phyloP scores from a whole-genome alignment of 208 protist species.

The Leishmania turanica region DNA sequence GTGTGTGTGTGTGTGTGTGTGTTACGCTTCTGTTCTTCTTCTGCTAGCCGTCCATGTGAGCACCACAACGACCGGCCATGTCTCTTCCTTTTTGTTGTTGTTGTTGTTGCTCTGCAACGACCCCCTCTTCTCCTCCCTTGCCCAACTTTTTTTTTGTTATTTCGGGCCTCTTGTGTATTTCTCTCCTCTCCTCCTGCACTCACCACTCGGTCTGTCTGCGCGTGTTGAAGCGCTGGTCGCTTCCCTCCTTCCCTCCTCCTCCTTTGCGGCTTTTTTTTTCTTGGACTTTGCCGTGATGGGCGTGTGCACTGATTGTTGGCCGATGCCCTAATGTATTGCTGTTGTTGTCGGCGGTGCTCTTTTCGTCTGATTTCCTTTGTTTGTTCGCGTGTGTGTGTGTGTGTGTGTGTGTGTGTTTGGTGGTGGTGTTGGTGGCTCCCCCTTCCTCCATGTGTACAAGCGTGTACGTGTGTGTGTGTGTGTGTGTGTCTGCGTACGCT shows the following conservation, averaged over 20 bases:
- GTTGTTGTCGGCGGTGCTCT: neutral
- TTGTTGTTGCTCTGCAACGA: neutral
- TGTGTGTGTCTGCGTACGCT: neutral
- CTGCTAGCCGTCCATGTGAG: neutral
- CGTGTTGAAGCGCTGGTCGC: neutral
- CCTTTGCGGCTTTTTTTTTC: neutral
- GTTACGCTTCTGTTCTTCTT: neutral
- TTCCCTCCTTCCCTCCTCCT: neutral
- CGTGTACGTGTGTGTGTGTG: too few relatives aligned
- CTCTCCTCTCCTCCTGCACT: neutral
- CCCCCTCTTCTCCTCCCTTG: neutral
- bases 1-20: too few relatives aligned
- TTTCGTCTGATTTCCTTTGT: neutral
- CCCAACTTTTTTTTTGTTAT: too few relatives aligned
- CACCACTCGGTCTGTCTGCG: neutral
- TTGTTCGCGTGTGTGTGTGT: slow-evolving; percentile 1
- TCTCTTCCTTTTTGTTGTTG: neutral
- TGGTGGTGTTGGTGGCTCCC: neutral
- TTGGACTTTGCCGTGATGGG: neutral
- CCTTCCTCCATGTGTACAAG: neutral
- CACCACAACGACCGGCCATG: neutral
- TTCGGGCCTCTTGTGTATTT: neutral
- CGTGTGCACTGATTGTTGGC: neutral
- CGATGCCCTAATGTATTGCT: neutral
- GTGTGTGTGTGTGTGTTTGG: neutral